Base-by-base conservation (phyloP, 1,284 basidiomycete species). In the Heterobasidion parviporum region DNA sequence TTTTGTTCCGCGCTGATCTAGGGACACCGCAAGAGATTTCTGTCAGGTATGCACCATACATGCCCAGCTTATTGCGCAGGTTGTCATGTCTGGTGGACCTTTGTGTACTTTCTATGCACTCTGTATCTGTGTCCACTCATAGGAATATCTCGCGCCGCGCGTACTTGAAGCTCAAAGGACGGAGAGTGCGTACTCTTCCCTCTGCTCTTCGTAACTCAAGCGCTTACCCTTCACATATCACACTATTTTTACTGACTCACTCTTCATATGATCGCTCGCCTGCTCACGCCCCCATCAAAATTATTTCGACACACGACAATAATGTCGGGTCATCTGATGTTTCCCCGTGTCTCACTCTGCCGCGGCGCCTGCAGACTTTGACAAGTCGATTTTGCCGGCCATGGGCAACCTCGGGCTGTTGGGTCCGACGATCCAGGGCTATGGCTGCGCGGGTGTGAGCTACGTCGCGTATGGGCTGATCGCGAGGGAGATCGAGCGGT, bases 401-500 rank as follows among this genome's bases (percentile, higher is more conserved):
- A 95, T 98, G 90, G 95, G 95, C n/a, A 80, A 86, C 59, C 77
- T 98, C 3, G 96, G 96, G 3, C 73, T 98, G 15, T 77, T 98
- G 1, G 95, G 95, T 0, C 84, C 94, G 1, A 98, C 94, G 0
- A 98, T 98, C 62, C 69, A 90, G 59, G 95, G 93, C 1, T 97
- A 98, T 65, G 94, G 92, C 34, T 99, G 95, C 68, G 95, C 95
- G 0, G 95, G 96, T n/a, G 89, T 86, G 26, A 90, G 87, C 65
- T 87, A 85, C 62, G 92, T 96, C 18, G 90, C 94, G 0, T 98
- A 98, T 65, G 96, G 96, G 7, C 77, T 98, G 36, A 91, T 98
- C 63, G 91, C 94, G 1, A 80, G 96, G 50, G 95, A 98, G 69
- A 87, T 99, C 5, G 95, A 98, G 73, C 77, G 92, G 90, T 87